These are phyloP conservation scores for Linum trigynum DNA, from an alignment of 345 rosid species.

Conservation along the genomic window DNA sequence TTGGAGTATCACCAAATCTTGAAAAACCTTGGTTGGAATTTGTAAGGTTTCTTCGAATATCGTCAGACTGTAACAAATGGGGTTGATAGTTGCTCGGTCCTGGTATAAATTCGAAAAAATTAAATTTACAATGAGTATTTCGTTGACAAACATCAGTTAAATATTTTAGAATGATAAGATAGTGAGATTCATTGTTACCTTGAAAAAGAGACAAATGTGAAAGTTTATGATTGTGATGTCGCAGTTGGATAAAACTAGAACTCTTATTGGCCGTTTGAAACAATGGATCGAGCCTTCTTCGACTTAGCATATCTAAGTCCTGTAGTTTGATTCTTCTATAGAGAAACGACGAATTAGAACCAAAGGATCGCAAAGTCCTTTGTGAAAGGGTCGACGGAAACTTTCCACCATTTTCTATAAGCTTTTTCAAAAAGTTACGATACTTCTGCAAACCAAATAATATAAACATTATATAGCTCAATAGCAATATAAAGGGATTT, in stretches of 20 bases:
- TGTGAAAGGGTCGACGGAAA: constrained; percentile 8
- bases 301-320: not conserved
- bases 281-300: not conserved
- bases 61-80: not conserved
- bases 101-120: not conserved
- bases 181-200: too few relatives aligned
- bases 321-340: constrained; percentile 1
- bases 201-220: too few relatives aligned
- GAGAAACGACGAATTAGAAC: constrained; percentile 11
- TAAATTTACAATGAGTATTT: constrained; percentile 3
- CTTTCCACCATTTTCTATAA: constrained; percentile 23
- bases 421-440: constrained; percentile 44
- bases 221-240: not conserved
- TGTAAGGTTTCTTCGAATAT: not conserved
- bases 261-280: constrained; percentile 7
- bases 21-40: not conserved
- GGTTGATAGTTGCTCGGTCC: not conserved
- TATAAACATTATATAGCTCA: not conserved
- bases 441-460: constrained; percentile 45
- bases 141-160: not conserved
- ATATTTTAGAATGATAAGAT: too few relatives aligned
- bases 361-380: constrained; percentile 25
- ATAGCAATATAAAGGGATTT: too few relatives aligned
- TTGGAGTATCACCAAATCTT: not conserved
- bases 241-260: not conserved